Base-by-base conservation (phyloP, 2,329 filamentous ascomycete species). In the Nemania sp. region DNA sequence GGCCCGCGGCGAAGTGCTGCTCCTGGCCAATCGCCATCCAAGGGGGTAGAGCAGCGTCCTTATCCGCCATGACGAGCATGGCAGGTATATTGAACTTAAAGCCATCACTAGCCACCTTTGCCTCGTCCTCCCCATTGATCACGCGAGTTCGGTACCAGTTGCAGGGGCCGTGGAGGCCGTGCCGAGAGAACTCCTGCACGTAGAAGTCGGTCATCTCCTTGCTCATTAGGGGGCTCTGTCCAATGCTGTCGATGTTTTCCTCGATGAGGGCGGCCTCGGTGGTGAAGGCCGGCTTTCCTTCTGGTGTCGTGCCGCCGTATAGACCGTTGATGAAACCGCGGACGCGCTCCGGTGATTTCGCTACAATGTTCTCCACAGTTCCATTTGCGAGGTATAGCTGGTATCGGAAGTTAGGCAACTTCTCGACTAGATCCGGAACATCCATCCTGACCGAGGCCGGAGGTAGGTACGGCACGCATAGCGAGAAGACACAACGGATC, bases 141-240 rank as follows among this genome's bases (percentile, higher is more conserved):
- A 87, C 82, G 22, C 88, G 84, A 2, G 88, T 92, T 51, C 94
- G 89, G 82, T 99, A 99, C 93, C 93, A 98, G 80, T 94, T 96
- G 68, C 93, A 83, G 18, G 93, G 93, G 0, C 93, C 93, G 71
- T 90, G 88, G 72, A 98, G 80, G 53, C 93, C 93, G 76, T 90
- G 87, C 49, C 87, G 85, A n/a, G 83, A 79, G 80, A 90, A 97
- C 80, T 94, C 85, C 32, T 87, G 80, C 20, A 88, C 88, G 79
- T 98, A 98, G 80, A 89, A 92, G 63, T 94, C 89, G 52, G 95
- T 79, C 80, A 94, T 92, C 77, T 92, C 89, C 41, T 87, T 83
- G 67, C 82, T 86, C 70, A 97, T 73, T 47, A 97, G 77, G 64
- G 83, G 84, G 53, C 87, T 86, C 43, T 81, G 84, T 7, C 83